Base-by-base conservation (phyloP, 1,284 basidiomycete species). In the Leucoagaricus sp. region DNA sequence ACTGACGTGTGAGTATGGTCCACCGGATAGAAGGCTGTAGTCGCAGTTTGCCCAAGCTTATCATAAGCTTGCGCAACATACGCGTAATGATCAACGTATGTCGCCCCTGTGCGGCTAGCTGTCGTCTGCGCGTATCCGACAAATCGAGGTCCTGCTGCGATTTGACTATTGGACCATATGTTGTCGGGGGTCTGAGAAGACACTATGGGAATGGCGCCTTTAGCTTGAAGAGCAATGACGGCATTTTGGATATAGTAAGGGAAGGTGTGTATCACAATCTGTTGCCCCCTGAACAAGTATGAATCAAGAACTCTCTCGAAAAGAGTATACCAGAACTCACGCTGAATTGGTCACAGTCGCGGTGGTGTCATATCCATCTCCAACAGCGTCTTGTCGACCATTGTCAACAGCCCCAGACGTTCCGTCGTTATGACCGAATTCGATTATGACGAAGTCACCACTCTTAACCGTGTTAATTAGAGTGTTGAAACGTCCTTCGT, bases 151-250 rank as follows among this genome's bases (percentile, higher is more conserved):
- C 71, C 69, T 15, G 72, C 65, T 29, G 63, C 64, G 40, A 78
- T 74, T 26, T 65, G 64, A 40, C 63, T 67, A 49, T 69, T 68
- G 12, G 69, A 64, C 75, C 78, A 81, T 26, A 72, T 71, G 63
- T 82, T 77, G 61, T 75, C 67, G 2, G 80, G 79, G 3, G 80
- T 82, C 61, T 78, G 75, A n/a, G 75, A 74, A 17, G 76, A 77
- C 26, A 81, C 67, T 58, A 82, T 80, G 26, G 74, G 71, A 29
- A 72, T 75, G 26, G 73, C 78, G 15, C 78, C 80, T 64, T 80
- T 81, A 3, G 76, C 74, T 63, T 75, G 69, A 45, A 80, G 62
- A 17, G 73, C 55, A 28, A 67, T 72, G 41, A 75, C 70, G 1
- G 79, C 77, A 57, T 80, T 76, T 58, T 75, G 71, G 56, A 78